phyloP scores from a whole-genome alignment of 2,329 filamentous ascomycete species.

The Aspergillus ustus region DNA sequence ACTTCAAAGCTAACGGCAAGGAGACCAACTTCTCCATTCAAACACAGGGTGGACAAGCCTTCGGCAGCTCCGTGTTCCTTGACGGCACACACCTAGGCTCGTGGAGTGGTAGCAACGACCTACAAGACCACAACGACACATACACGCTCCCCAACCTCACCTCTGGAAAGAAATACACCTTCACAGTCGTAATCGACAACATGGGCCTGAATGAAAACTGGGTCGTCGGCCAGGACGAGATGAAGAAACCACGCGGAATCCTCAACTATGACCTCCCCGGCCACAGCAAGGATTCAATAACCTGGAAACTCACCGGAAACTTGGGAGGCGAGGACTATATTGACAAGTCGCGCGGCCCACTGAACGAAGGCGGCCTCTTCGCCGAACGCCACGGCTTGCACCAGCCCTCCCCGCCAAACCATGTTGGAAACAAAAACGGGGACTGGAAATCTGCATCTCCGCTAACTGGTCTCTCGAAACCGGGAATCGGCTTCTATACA shows the following conservation, averaged over 20 bases:
- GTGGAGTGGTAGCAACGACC: conserved; percentile 60
- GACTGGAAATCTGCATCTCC: conserved; percentile 42
- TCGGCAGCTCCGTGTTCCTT: conserved; percentile 70
- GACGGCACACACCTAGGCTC: conserved; percentile 67
- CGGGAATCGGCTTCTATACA: conserved; percentile 60
- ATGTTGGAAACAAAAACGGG: background rate
- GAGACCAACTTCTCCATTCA: conserved; percentile 62
- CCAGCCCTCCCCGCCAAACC: conserved; percentile 53
- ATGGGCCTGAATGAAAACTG: conserved; percentile 73
- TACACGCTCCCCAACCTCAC: conserved; percentile 61
- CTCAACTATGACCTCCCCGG: conserved; percentile 51
- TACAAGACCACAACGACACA: conserved; percentile 58
- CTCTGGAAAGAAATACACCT: conserved; percentile 58
- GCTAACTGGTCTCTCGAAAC: conserved; percentile 45
- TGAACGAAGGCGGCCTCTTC: conserved; percentile 63
- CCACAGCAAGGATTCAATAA: conserved; percentile 38
- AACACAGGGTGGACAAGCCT: conserved; percentile 70
- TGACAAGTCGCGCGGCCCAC: conserved; percentile 57
- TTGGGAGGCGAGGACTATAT: conserved; percentile 60
- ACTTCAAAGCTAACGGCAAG: conserved; percentile 67
- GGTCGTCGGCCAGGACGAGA: conserved; percentile 61
- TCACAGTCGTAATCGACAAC: conserved; percentile 75
- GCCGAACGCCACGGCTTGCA: conserved; percentile 62
- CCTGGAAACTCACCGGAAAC: conserved; percentile 65
- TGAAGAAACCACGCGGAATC: conserved; percentile 63